Base-by-base conservation (phyloP, 768 basidiomycete genomes). In the Lentinula detonsa region DNA sequence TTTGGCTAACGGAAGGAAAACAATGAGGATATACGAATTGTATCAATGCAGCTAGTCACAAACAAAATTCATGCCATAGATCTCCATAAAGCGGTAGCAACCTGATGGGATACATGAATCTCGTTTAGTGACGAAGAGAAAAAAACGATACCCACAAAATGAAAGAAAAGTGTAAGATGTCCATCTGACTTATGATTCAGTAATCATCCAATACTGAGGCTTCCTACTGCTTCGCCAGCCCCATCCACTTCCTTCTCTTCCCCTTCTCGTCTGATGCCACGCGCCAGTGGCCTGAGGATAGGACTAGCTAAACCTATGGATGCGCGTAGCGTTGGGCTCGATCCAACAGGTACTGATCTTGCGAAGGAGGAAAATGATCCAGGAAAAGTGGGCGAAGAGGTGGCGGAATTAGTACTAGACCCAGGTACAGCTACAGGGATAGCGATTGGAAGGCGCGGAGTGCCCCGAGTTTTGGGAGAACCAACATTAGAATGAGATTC, bases 191-290 rank as follows among this genome's bases (percentile, higher is more conserved):
- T 54, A 8, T n/a, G 33, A 18, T 13, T 10, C n/a, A 15, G 5
- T 3, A 5, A 39, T 68, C 72, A 78, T 65, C 72, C 75, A 63
- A 83, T 70, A 21, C 75, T 85, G 66, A 93, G 72, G 21, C 87
- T 79, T 63, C 84, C 80, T 39, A 93, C 90, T 10, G 82, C 90
- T 62, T 91, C 89, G 5, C 88, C 91, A 15, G 90, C 88, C 40
- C 90, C 88, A 65, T 90, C 89, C 7, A 93, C 76, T 62, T 90
- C 89, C 61, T 82, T 78, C 65, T 89, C 86, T 56, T 88, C 88
- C 5, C 79, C 80, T 33, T 83, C 83, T 59, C 76, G 76, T 64
- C 84, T 68, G 52, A 70, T 77, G 46, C 74, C 68, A 53, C 89
- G 78, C 16, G 82, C 79, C 57, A 89, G 78, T 11, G 90, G 88